Evolutionary conservation across 2,329 filamentous ascomycete species (phyloP), one percentile per base, ranked within the genome.

Genomic region (Leptographium wingfieldii): DNA sequence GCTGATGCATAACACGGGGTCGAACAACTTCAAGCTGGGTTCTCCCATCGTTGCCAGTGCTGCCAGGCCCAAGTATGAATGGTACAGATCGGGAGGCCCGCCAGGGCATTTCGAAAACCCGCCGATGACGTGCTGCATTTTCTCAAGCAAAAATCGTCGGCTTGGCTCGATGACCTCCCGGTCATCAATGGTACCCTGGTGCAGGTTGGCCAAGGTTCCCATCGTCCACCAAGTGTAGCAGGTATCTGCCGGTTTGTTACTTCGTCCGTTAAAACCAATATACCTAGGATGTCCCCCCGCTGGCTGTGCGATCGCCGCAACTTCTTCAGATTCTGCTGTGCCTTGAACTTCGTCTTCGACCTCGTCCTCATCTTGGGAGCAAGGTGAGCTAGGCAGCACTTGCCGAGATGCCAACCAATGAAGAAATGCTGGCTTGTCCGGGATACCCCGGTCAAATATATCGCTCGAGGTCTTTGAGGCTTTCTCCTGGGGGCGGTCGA

Each of bases 161-260:
- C 87, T 83, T 0, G 84, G 78, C 12, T 71, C 68, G 5, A 73
- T 71, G 60, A 86, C 77, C 33, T 90, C 72, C 1, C 78, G 70
- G 14, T 77, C 72, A 60, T 80, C 73, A 35, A 80, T 77, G 12
- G 88, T 74, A 66, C 88, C 82, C 76, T 86, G 63, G 3, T 49
- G n/a, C 2, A 65, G n/a, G 48, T 79, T 76, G 58, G 69, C 66
- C 1, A 83, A 69, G 1, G 90, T 83, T 2, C 83, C 90, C 4
- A 80, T 80, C 0, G 89, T 90, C 94, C 94, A 99, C 78, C 92
- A 99, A 27, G 84, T 87, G 72, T 99, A 99, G 73, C 94, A 99
- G 0, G 94, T 97, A 73, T 99, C 94, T 11, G 89, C 88, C 55
- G 86, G 80, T 72, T 99, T 99, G 75, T 96, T 96, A 69, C 83